phyloP scores from a whole-genome alignment of 176 grass and related monocot genomes.

The Avena insularis region DNA sequence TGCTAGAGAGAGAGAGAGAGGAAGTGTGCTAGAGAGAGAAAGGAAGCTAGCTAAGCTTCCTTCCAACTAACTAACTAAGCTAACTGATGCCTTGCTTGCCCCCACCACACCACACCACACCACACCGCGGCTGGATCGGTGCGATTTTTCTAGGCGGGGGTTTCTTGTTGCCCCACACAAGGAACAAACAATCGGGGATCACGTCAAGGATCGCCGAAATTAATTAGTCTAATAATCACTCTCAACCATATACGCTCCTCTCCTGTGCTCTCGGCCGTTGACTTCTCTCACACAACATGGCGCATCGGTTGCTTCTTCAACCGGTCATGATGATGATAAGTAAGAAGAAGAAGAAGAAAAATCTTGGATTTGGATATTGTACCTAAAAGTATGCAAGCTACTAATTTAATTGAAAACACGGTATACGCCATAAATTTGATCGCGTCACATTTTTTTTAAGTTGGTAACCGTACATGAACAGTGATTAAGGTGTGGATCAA shows the following conservation, averaged over 20 bases:
- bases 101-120: slow-evolving; percentile 41
- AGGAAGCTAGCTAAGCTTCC: slow-evolving; percentile 35
- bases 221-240: slow-evolving; percentile 1
- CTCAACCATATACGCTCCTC: slow-evolving; percentile 1
- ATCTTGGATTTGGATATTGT: not conserved
- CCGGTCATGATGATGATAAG: not conserved
- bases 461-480: not conserved
- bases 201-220: slow-evolving; percentile 49
- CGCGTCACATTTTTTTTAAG: not conserved
- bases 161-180: slow-evolving; percentile 36
- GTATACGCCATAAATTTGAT: not conserved
- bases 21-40: slow-evolving; percentile 35
- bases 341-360: not conserved
- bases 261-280: slow-evolving; percentile 39
- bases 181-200: slow-evolving; percentile 47
- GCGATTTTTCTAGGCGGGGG: not conserved
- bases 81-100: slow-evolving; percentile 46
- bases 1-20: slow-evolving; percentile 35
- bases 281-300: slow-evolving; percentile 35
- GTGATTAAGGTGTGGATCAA: slow-evolving; percentile 1
- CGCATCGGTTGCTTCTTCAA: slow-evolving; percentile 35
- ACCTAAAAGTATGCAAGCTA: not conserved
- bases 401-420: not conserved
- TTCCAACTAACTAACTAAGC: slow-evolving; percentile 26
- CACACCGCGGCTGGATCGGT: not conserved